phyloP scores from a whole-genome alignment of 176 grass and related monocot genomes.

The Aegilops umbellulata region DNA sequence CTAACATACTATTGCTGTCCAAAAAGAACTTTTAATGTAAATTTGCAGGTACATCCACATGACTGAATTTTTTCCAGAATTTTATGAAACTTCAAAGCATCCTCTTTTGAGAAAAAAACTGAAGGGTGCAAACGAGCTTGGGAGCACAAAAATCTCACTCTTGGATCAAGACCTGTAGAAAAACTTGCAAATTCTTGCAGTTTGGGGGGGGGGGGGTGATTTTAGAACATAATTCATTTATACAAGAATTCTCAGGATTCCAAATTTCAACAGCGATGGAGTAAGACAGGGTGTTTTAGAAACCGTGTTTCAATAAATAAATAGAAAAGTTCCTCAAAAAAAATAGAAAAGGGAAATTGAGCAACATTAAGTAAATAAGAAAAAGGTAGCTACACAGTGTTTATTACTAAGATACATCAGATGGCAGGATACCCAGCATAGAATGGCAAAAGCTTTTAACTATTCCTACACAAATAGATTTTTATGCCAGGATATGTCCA shows the following conservation, averaged over 20 bases:
- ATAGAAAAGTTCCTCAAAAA: no score
- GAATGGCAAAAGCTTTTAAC: background rate
- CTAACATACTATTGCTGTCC: background rate
- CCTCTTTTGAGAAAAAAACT: background rate
- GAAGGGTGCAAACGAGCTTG: no score
- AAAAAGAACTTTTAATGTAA: background rate
- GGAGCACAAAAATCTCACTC: no score
- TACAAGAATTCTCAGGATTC: background rate
- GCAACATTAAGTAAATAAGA: background rate
- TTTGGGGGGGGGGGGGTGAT: background rate
- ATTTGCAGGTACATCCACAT: background rate
- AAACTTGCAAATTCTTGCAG: background rate
- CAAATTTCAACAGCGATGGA: background rate
- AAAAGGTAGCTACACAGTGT: background rate
- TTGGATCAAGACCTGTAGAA: background rate
- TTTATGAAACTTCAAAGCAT: background rate
- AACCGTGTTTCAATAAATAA: no score
- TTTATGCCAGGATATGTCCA: background rate
- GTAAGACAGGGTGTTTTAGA: background rate
- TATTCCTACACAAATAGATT: constrained; percentile 13
- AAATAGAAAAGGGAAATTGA: background rate
- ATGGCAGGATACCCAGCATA: constrained; percentile 5
- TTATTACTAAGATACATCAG: background rate
- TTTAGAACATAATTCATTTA: background rate
- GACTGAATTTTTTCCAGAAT: no score